Base-by-base conservation (phyloP, 371 early-diverging fungal genomes). In the Apophysomyces elegans region DNA sequence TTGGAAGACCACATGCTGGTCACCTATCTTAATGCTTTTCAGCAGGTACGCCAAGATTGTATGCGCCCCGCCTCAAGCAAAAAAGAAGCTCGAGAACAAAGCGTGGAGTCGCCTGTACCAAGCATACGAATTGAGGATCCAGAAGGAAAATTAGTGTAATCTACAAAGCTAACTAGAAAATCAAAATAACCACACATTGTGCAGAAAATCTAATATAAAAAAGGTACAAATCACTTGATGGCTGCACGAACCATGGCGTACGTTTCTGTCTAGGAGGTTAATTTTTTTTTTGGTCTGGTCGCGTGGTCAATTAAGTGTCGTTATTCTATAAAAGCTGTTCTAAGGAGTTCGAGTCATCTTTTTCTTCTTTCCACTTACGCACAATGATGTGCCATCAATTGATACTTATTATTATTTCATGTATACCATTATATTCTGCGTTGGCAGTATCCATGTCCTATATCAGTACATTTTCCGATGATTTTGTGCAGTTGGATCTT, bases 1-100 rank as follows among this genome's bases (percentile, higher is more conserved):
- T 62, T 83, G 1, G 80, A 83, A 57, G 83, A 83, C 41, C 83
- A 83, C 69, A 75, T 75, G 80, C 71, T 83, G 14, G 78, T 83
- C 6, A 83, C 79, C 35, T 83, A 83, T 61, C 63, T 83, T 37
- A 78, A 72, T 16, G 80, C 80, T 7, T 77, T 80, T 16, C 80
- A 80, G 58, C 71, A 66, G 35, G 83, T 68, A 7, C 67, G 79
- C 7, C 74, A 78, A 44, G 74, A 75, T 37, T 75, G 80, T 57
- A 78, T 80, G 77, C 78, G 76, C 26, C 56, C 9, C 16, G 36
- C 21, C 12, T 45, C 44, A 36, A 44, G 21, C 32, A 41, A 6
- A 45, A 41, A 47, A 11, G 37, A n/a, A 47, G 35, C 5, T n/a
- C 37, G 14, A 14, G 41, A 4, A 39, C 44, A n/a, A 54, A 50